Evolutionary conservation across 768 basidiomycete genomes (phyloP).

Genomic region (Kondoa subrosea): DNA sequence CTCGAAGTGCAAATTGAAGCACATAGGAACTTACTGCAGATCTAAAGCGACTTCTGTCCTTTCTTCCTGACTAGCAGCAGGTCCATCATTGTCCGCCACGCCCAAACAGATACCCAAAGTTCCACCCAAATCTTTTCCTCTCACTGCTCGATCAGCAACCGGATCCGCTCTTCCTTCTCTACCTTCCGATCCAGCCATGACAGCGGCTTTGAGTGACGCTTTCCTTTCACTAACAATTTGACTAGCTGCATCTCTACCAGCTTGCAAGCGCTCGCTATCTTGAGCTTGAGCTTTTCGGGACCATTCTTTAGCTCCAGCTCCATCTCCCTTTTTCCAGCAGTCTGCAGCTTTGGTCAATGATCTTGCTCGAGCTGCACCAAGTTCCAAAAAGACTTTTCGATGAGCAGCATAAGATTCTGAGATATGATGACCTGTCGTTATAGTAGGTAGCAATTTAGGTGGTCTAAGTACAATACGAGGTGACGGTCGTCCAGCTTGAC

Average conservation of each 20-base stretch:
- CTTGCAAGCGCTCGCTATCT: slow-evolving; percentile 73
- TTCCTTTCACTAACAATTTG: slow-evolving; percentile 69
- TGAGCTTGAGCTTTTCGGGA: slow-evolving; percentile 83
- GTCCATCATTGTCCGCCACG: slow-evolving; percentile 36
- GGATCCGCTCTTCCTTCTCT: slow-evolving; percentile 57
- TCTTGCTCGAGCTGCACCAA: slow-evolving; percentile 83
- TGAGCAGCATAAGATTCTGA: slow-evolving; percentile 76
- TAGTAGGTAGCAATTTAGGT: slow-evolving; percentile 67
- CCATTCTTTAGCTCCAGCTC: slow-evolving; percentile 86
- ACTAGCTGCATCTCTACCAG: slow-evolving; percentile 71
- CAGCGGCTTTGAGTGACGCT: slow-evolving; percentile 56
- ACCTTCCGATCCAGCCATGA: slow-evolving; percentile 47
- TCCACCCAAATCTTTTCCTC: slow-evolving; percentile 60
- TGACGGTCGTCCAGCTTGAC: slow-evolving; percentile 35
- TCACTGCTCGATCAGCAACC: slow-evolving; percentile 51
- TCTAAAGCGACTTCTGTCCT: slow-evolving; percentile 74
- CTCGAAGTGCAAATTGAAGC: background rate
- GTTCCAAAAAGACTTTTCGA: slow-evolving; percentile 68
- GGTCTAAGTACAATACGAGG: slow-evolving; percentile 68
- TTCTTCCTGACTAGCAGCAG: slow-evolving; percentile 57
- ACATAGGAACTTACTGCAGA: slow-evolving; percentile 22
- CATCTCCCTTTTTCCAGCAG: slow-evolving; percentile 88
- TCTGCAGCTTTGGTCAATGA: slow-evolving; percentile 89
- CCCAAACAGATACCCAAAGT: slow-evolving; percentile 77
- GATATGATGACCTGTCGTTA: slow-evolving; percentile 65